Evolutionary conservation across 371 early-diverging fungal species (phyloP), one percentile per base, ranked within the genome.

Genomic region (Mucor irregularis): DNA sequence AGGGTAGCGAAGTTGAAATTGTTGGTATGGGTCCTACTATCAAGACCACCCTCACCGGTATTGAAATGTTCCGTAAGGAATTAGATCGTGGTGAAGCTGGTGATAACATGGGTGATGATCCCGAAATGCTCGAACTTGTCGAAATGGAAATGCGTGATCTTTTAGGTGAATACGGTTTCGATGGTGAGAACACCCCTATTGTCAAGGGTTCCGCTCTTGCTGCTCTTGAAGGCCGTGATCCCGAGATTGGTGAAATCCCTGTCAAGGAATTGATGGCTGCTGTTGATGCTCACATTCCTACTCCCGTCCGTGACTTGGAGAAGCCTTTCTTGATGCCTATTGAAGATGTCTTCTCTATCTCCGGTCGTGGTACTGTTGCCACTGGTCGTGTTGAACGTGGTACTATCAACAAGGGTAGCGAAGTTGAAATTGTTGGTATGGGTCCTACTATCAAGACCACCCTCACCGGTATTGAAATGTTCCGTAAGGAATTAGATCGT

Each of bases 1-100:
- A 96, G 88, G 97, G 96, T 68, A 82, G 84, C 58, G 95, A 97
- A 82, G 88, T 99, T 44, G 98, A 97, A 78, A 86, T 99, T 76
- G 90, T 98, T 57, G 99, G 99, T 55, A 91, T 88, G 76, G 97
- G 97, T 19, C 74, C 82, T 35, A 85, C 87, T 51, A 66, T 86
- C 66, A 96, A 95, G 88, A 94, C 97, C 49, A 92, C 85, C 28
- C 78, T 96, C 61, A 97, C 96, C 19, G 97, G 98, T 66, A 88
- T 98, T 63, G 98, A 98, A 75, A 97, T 97, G 97, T 97, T 97
- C 94, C 96, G 96, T 83, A 97, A 98, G 84, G 91, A 93, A 82
- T 90, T 98, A 56, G 97, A 96, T 69, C 90, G 89, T 66, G 98
- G 95, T 68, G 92, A 96, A 73, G 97, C 99, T 63, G 98, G 99